Evolutionary conservation across 2,329 filamentous ascomycete species (phyloP), one percentile per base, ranked within the genome.

Genomic region (Pseudonectria foliicola): DNA sequence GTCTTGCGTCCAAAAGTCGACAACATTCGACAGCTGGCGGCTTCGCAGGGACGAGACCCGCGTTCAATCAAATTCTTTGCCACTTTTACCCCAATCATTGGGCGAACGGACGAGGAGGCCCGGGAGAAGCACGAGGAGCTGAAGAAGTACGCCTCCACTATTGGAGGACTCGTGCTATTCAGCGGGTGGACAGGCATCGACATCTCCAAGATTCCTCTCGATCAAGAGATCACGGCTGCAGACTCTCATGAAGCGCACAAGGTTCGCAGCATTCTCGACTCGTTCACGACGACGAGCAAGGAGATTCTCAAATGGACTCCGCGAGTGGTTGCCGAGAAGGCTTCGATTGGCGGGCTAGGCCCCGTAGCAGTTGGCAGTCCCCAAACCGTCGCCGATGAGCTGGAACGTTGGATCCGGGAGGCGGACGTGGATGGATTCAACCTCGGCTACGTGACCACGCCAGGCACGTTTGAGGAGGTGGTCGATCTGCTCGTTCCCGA

Each of bases 121-220:
- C 54, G 60, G 26, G 63, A 55, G 1, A 79, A 78, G 46, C 62
- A 70, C 25, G 62, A 64, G 14, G 68, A 73, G 37, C 43, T 68
- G 10, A 63, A 68, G 46, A 68, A 67, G 42, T 67, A 79, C 45
- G 73, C 68, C 2, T 71, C 66, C 0, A 65, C 67, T 0, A 56
- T 74, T 12, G 74, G 72, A 0, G 73, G 71, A 0, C 55, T 78
- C 2, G 74, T 74, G 0, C 57, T 77, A 1, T 71, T 76, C 41
- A 69, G 66, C 26, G 73, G 73, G 2, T 77, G 71, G 70, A 76
- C 73, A 0, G 75, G 75, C 0, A 76, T 80, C 38, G 75, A 80
- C 46, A 61, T 79, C 12, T 73, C 68, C 4, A 64, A 65, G 45
- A 66, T 79, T 27, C 71, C 73, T 0, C 49, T 78, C 0, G 76